Conservation (phyloP, 345 rosid species). For the Cardamine occulta region DNA sequence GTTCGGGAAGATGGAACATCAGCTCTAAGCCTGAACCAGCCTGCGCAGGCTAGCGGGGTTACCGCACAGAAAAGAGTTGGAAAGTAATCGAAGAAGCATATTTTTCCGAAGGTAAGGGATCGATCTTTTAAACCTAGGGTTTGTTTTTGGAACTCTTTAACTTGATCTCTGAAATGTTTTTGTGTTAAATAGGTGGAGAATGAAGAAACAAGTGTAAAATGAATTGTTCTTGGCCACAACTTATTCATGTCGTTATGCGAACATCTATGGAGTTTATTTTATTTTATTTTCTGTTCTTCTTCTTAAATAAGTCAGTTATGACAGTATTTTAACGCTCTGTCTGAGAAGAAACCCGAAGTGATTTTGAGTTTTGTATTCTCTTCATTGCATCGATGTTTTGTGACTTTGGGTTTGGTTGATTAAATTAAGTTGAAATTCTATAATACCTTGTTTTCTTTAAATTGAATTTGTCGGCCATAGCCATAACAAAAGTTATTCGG, state of each 20-base stretch:
- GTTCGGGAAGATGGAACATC: background rate
- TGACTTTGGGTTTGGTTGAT: background rate
- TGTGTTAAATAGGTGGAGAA: background rate
- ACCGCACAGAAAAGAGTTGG: too few relatives aligned
- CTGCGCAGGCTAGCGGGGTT: background rate
- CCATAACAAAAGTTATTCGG: background rate
- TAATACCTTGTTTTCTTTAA: too few relatives aligned
- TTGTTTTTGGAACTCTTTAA: too few relatives aligned
- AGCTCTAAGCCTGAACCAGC: background rate
- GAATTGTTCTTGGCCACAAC: too few relatives aligned
- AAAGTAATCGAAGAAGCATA: too few relatives aligned
- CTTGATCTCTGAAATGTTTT: background rate
- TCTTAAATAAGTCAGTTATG: too few relatives aligned
- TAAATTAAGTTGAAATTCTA: background rate
- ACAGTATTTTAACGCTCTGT: background rate
- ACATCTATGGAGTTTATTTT: too few relatives aligned
- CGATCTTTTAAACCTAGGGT: too few relatives aligned
- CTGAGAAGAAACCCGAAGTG: background rate
- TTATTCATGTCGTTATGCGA: slow-evolving; percentile 2
- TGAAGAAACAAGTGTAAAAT: background rate
- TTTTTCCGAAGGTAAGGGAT: too few relatives aligned
- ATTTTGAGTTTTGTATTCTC: background rate
- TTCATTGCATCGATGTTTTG: background rate
- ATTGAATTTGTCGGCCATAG: background rate
- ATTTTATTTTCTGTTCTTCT: too few relatives aligned